Evolutionary conservation across 208 protist genomes (phyloP), one percentile per base, ranked within the genome.

Genomic region (Trypanosoma caninum): DNA sequence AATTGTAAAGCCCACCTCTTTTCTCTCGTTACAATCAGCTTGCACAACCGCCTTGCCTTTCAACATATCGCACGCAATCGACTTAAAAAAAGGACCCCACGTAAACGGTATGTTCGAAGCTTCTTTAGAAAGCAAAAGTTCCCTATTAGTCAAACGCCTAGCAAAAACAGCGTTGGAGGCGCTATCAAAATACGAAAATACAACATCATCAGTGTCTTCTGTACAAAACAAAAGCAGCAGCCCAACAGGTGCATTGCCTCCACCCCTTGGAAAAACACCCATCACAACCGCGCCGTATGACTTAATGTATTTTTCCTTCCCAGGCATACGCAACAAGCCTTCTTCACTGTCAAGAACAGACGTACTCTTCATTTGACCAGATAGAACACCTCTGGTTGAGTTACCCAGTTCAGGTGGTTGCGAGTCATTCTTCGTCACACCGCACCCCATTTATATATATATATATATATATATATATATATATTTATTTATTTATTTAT

Each of bases 41-140:
- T 60, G 54, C 0, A 95, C 62, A 1, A 34, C 54, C 23, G 78
- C 85, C 62, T 76, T 91, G 22, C 53, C 53, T 46, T 93, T 96
- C 47, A 90, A 72, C 18, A 92, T 37, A 34, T 79, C 87, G 7
- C 82, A 79, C 2, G 85, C 84, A 18, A 96, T 57, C 16, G 87
- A 93, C 57, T 93, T 94, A 67, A 92, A 94, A 70, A 94, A 94
- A 11, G 81, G 72, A 1, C 79, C 82, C 86, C 87, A 94, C 31
- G 68, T 63, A 59, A 89, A 75, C 40, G 55, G 40, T 25, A 89
- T 70, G 13, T 68, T 71, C 10, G 73, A 53, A 3, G 46, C 46
- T n/a, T 85, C 72, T 59, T 93, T 91, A 27, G 72, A 77, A 20
- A 70, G 63, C 0, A 47, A 48, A 9, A 94, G 76, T 61, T 91